These are phyloP conservation scores for Ustilago loliicola DNA, from an alignment of 1,284 basidiomycete genomes.

Conservation along the genomic window DNA sequence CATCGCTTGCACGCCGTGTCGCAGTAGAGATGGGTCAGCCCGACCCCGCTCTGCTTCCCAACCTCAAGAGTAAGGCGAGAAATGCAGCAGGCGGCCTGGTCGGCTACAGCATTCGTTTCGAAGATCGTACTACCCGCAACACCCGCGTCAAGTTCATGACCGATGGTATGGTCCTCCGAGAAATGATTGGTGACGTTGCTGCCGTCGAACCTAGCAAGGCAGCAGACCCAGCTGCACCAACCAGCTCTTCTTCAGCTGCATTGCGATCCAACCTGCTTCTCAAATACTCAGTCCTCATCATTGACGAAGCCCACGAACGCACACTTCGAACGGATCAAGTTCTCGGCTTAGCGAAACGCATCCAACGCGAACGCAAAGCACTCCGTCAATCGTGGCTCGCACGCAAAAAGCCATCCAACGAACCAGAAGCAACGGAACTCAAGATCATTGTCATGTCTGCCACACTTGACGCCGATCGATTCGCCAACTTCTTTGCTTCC, in stretches of 20 bases:
- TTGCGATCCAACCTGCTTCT: slow-evolving; percentile 74
- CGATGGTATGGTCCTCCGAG: slow-evolving; percentile 95
- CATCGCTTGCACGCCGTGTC: slow-evolving; percentile 89
- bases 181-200: slow-evolving; percentile 76
- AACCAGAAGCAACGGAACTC: slow-evolving; percentile 72
- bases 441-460: slow-evolving; percentile 98
- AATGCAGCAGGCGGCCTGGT: slow-evolving; percentile 73
- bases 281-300: slow-evolving; percentile 88
- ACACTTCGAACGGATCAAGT: slow-evolving; percentile 93
- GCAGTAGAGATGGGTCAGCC: slow-evolving; percentile 81
- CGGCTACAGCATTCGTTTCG: slow-evolving; percentile 96
- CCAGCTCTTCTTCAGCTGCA: slow-evolving; percentile 4
- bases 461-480: slow-evolving; percentile 93
- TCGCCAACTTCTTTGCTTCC: slow-evolving; percentile 85
- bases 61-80: slow-evolving; percentile 41
- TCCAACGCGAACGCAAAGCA: slow-evolving; percentile 73
- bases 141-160: slow-evolving; percentile 95
- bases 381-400: slow-evolving; percentile 68
- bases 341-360: slow-evolving; percentile 85
- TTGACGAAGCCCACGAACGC: slow-evolving; percentile 98
- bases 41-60: slow-evolving; percentile 49
- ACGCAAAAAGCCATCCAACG: slow-evolving; percentile 62
- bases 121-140: slow-evolving; percentile 78
- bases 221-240: neutral
- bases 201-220: neutral